Percentiles rank a stretch among this genome's conserved stretches.
These are phyloP conservation scores for Trichoderma atroviride DNA, from an alignment of 2,329 filamentous ascomycete species.

Conservation along the genomic window DNA sequence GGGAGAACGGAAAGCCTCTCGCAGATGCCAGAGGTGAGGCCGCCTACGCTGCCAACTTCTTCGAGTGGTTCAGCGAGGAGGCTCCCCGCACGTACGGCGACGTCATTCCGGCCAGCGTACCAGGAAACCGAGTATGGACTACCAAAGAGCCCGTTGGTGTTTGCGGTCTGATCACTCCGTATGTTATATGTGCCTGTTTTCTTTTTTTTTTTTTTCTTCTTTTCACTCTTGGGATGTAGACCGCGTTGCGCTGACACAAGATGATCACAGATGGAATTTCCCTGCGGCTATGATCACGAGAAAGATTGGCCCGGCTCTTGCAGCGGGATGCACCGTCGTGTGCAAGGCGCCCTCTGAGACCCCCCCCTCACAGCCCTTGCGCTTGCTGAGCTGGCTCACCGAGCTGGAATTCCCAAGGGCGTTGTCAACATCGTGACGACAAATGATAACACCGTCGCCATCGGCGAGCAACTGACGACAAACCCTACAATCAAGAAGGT, in stretches of 20 bases:
- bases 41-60: constrained; percentile 72
- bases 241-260: constrained; percentile 37
- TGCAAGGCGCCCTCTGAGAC: constrained; percentile 91
- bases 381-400: constrained; percentile 79
- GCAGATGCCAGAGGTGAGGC: constrained; percentile 75
- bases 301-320: constrained; percentile 74
- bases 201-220: too few species aligned
- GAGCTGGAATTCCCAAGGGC: constrained; percentile 86
- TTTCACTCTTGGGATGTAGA: not conserved
- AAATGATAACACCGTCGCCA: constrained; percentile 71
- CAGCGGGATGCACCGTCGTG: constrained; percentile 94
- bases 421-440: constrained; percentile 89
- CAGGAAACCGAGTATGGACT: constrained; percentile 46
- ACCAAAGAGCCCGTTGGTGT: constrained; percentile 41
- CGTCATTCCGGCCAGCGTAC: constrained; percentile 69
- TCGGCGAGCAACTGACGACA: constrained; percentile 77
- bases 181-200: constrained; percentile 60
- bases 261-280: constrained; percentile 83
- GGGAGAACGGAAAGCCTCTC: constrained; percentile 86
- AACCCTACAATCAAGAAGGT: constrained; percentile 81
- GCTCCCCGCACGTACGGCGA: constrained; percentile 74
- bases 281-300: constrained; percentile 75
- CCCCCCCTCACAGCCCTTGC: constrained; percentile 86
- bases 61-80: constrained; percentile 82
- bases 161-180: constrained; percentile 57